Conservation (phyloP, 2,329 filamentous ascomycete genomes). For the Ceratocystis huliohia region DNA sequence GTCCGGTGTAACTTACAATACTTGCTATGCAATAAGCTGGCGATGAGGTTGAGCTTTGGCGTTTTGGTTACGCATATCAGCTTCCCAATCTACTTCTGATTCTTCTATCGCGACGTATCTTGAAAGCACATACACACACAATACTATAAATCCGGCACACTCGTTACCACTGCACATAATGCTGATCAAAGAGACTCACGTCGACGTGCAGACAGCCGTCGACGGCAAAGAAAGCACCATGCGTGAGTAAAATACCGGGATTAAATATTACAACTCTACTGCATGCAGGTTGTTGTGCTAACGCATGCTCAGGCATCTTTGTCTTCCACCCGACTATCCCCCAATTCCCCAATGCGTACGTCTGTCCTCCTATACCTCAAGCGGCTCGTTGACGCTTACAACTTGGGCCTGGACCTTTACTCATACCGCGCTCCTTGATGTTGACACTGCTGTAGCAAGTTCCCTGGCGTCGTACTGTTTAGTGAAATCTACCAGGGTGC, state of each 20-base stretch:
- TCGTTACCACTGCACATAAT: conserved; percentile 27
- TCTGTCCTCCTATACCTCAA: not conserved
- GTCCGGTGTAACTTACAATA: too few species aligned
- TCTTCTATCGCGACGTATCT: not conserved
- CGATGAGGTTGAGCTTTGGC: too few species aligned
- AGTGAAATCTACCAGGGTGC: conserved; percentile 92
- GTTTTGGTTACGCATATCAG: too few species aligned
- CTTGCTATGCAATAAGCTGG: too few species aligned
- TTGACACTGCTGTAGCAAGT: conserved; percentile 36
- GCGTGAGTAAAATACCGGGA: conserved; percentile 31
- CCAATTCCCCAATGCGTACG: conserved; percentile 72
- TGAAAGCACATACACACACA: not conserved
- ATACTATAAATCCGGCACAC: too few species aligned
- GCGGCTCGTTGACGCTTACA: too few species aligned
- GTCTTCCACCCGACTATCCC: conserved; percentile 76
- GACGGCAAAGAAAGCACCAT: conserved; percentile 43
- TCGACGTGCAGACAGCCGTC: conserved; percentile 38
- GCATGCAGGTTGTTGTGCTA: not conserved
- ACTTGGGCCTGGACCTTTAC: too few species aligned
- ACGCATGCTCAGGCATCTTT: conserved; percentile 55
- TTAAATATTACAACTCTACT: not conserved
- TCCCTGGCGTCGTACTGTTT: conserved; percentile 78
- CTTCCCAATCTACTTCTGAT: not conserved
- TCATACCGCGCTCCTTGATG: too few species aligned
- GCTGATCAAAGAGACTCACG: conserved; percentile 42